Evolutionary conservation across 345 rosid species (phyloP), one percentile per base, ranked within the genome.

Genomic region (Murraya koenigii): DNA sequence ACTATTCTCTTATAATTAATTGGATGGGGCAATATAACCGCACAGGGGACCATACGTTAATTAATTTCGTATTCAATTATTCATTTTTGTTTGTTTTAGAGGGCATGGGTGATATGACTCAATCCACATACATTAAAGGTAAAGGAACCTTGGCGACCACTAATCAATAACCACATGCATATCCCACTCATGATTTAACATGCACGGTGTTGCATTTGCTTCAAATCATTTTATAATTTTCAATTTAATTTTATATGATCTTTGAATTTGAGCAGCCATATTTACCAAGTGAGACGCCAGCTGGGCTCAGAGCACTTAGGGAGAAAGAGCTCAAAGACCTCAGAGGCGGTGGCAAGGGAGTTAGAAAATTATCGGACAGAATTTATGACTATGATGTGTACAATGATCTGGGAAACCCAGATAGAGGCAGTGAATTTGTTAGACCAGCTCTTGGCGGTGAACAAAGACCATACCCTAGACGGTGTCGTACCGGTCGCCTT

Each of bases 391-490:
- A 54, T 25, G 94, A 91, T 75, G 84, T 93, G 30, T 97, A 97
- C 78, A 94, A 97, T 79, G 99, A 97, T 81, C 76, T 97, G 78
- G 99, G 99, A 56, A 97, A 94, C 73, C 98, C 99, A 0, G 99
- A 97, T 82, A 89, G 58, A 72, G 90, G 93, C 0, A 64, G 69
- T 10, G 93, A 89, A 15, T 89, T 84, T 33, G 83, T 82, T 14
- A 88, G 99, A 63, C 98, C 97, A 1, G 65, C 58, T 10, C 90
- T 97, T 4, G 99, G 99, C 1, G 97, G 98, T 35, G 80, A 84
- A 22, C 77, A 81, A 22, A 79, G 86, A 28, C 95, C 97, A 11
- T 97, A 88, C 77, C 99, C 99, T 8, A 91, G 98, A 81, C 86
- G 99, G 52, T 97, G 99, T 79, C 94, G 96, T 6, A 97, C 98